Conservation (phyloP, 768 basidiomycete species). For the Gloeopeniophorella convolvens region DNA sequence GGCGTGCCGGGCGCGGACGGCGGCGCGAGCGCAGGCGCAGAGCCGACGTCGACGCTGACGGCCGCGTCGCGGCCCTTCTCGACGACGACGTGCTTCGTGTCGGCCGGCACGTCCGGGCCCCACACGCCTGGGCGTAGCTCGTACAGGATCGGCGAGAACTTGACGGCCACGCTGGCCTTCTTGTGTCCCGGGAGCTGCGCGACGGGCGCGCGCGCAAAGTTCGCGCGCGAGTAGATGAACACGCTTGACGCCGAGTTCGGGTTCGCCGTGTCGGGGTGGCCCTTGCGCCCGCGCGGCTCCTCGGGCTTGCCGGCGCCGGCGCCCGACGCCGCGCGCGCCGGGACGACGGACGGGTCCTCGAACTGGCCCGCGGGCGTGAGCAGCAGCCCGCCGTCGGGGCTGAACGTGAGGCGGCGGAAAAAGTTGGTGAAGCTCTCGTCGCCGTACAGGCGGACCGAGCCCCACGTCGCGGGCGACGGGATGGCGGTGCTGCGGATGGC, state of each 20-base stretch:
- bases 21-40: constrained; percentile 11
- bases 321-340: constrained; percentile 31
- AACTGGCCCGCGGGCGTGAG: constrained; percentile 97
- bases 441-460: constrained; percentile 78
- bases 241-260: constrained; percentile 54
- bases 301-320: constrained; percentile 32
- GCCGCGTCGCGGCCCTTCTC: constrained; percentile 59
- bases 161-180: constrained; percentile 89
- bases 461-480: constrained; percentile 45
- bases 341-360: constrained; percentile 73
- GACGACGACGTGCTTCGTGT: constrained; percentile 52
- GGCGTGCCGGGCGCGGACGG: constrained; percentile 7
- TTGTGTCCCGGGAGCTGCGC: constrained; percentile 96
- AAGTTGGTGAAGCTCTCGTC: constrained; percentile 95
- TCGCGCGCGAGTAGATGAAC: constrained; percentile 93
- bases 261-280: constrained; percentile 38
- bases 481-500: constrained; percentile 78
- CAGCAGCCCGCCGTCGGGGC: constrained; percentile 88
- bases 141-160: constrained; percentile 90
- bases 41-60: constrained; percentile 48
- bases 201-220: constrained; percentile 87
- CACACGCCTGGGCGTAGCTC: constrained; percentile 67
- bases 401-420: constrained; percentile 90
- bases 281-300: constrained; percentile 47
- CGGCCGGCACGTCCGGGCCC: constrained; percentile 29